phyloP scores from a whole-genome alignment of 257 asterid species.

The Solanum peruvianum region DNA sequence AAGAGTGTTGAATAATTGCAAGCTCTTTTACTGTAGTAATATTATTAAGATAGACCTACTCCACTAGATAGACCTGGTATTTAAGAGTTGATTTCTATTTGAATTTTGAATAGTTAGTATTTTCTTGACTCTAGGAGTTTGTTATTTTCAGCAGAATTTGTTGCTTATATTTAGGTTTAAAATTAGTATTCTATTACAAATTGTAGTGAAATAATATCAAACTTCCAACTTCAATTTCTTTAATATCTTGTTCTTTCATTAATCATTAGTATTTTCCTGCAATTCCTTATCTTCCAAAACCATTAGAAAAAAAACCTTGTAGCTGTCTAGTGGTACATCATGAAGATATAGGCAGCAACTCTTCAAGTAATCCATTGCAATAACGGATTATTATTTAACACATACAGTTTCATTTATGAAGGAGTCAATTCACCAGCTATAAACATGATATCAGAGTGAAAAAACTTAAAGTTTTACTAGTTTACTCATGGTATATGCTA shows the following conservation, averaged over 20 bases:
- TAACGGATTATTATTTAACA: not conserved
- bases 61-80: not conserved
- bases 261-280: not conserved
- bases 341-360: not conserved
- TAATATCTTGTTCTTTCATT: too few relatives aligned
- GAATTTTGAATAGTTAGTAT: too few relatives aligned
- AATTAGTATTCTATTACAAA: not conserved
- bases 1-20: not conserved
- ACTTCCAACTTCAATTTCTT: not conserved
- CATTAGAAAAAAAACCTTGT: not conserved
- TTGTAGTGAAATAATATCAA: not conserved
- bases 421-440: not conserved
- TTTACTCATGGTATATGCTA: not conserved
- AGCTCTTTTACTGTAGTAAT: not conserved
- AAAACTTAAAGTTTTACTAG: not conserved
- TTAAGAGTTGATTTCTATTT: too few relatives aligned
- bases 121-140: not conserved
- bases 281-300: not conserved
- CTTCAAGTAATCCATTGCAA: not conserved
- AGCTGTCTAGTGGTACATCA: not conserved
- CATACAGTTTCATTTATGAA: not conserved
- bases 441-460: not conserved
- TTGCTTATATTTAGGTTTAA: not conserved
- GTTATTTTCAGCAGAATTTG: not conserved
- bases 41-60: not conserved